Percentiles rank a stretch among this genome's conserved stretches.
These are phyloP conservation scores for Raffaelea ambrosiae DNA, from an alignment of 2,329 filamentous ascomycete species.

Conservation along the genomic window DNA sequence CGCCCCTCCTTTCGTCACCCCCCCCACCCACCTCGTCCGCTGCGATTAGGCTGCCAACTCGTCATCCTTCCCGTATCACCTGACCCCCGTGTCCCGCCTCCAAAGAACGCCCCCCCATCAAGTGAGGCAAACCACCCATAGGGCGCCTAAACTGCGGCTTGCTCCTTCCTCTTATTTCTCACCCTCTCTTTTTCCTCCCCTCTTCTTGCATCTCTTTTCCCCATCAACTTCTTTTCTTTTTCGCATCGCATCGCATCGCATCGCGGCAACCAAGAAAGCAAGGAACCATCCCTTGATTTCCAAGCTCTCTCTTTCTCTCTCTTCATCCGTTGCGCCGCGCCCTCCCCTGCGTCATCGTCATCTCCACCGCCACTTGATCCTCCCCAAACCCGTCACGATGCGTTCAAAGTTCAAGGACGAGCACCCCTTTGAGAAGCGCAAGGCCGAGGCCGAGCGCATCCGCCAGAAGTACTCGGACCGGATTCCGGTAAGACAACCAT, in stretches of 20 bases:
- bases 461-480: constrained; percentile 98
- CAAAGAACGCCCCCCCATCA: not conserved
- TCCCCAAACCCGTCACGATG: constrained; percentile 54
- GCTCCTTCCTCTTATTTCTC: not conserved
- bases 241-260: not conserved
- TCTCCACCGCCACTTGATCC: constrained; percentile 7
- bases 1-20: not conserved
- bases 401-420: constrained; percentile 99
- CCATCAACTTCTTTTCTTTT: not conserved
- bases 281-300: not conserved
- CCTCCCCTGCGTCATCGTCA: not conserved
- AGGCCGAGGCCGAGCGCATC: constrained; percentile 98
- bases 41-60: constrained; percentile 12
- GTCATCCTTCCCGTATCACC: constrained; percentile 13
- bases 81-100: constrained; percentile 6
- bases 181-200: not conserved
- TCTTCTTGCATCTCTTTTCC: not conserved
- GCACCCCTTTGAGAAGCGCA: constrained; percentile 99
- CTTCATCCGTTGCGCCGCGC: not conserved
- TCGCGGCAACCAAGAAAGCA: too few species aligned
- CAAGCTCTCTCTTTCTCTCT: not conserved
- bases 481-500: constrained; percentile 85
- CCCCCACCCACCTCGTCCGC: not conserved
- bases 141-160: too few species aligned
- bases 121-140: not conserved